Evolutionary conservation across 345 rosid species (phyloP), one percentile per base, ranked within the genome.

Genomic region (Rhodamnia argentea): DNA sequence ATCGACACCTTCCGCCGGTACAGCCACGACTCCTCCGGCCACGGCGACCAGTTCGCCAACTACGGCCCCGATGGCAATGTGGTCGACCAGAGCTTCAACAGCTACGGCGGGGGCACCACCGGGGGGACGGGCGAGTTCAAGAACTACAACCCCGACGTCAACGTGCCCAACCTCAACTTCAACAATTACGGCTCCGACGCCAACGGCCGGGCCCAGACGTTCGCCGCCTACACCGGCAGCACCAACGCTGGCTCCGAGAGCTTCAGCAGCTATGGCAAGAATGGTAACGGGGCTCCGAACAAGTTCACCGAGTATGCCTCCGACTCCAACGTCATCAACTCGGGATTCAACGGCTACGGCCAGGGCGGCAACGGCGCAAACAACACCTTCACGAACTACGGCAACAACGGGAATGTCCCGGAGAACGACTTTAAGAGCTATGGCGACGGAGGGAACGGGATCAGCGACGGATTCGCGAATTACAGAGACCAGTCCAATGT

Each of bases 81-180:
- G 23, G 90, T 83, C n/a, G 94, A 92, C 89, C 92, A 92, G 91
- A 86, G 89, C 86, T 92, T 92, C 88, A 83, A 88, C 81, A 85
- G 90, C 85, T 92, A 92, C 70, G 92, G 91, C 75, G 84, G 85
- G 59, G 88, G 88, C 0, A 91, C 88, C 37, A 85, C 91, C 52
- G 91, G 91, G 15, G 94, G 94, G 13, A 59, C 83, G 12, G 88
- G 92, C 51, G 90, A 89, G 42, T 92, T 92, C 89, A 86, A 59
- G 57, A 53, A 29, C 58, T 92, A 92, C 88, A 88, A 87, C 50
- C 60, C 27, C 23, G 13, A 62, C 50, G 88, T 86, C 37, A 92
- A 92, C 84, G 89, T 83, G 4, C 94, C 92, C 37, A 59, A 91
- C 86, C 92, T 91, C 29, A 81, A 83, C 52, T 92, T 92, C 87